Evolutionary conservation across 768 basidiomycete species (phyloP).

Genomic region (Tulasnella sp.): DNA sequence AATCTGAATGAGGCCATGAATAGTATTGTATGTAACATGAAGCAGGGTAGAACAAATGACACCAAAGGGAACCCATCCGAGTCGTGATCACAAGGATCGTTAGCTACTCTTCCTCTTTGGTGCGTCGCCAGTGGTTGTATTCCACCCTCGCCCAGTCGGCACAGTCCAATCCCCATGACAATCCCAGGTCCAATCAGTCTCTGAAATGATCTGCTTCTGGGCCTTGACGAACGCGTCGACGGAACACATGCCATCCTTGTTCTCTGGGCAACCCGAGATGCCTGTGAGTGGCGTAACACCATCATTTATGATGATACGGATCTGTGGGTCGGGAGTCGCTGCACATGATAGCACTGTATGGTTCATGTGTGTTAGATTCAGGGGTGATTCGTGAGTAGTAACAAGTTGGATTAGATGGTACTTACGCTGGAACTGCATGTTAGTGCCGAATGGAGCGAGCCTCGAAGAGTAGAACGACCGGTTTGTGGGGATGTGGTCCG

Average conservation of each 20-base stretch:
- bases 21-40: too few relatives aligned
- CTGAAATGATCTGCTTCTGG: conserved; percentile 25
- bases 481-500: conserved; percentile 54
- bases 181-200: conserved; percentile 30
- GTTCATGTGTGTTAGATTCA: not conserved
- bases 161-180: conserved; percentile 59
- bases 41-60: too few relatives aligned
- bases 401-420: conserved; percentile 14
- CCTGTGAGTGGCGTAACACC: conserved; percentile 28
- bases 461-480: conserved; percentile 24
- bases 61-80: too few relatives aligned
- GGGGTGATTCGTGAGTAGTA: not conserved
- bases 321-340: conserved; percentile 26
- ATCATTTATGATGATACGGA: conserved; percentile 30
- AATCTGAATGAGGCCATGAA: too few relatives aligned
- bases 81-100: too few relatives aligned
- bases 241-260: conserved; percentile 30
- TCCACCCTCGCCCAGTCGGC: conserved; percentile 55
- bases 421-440: conserved; percentile 67
- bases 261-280: conserved; percentile 27
- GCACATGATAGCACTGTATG: conserved; percentile 22
- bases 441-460: conserved; percentile 34
- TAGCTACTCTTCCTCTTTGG: too few relatives aligned
- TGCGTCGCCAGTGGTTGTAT: conserved; percentile 66
- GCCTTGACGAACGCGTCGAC: conserved; percentile 27